Base-by-base conservation (phyloP, 2,329 filamentous ascomycete genomes). In the Pseudopyrenochaeta lycopersici region DNA sequence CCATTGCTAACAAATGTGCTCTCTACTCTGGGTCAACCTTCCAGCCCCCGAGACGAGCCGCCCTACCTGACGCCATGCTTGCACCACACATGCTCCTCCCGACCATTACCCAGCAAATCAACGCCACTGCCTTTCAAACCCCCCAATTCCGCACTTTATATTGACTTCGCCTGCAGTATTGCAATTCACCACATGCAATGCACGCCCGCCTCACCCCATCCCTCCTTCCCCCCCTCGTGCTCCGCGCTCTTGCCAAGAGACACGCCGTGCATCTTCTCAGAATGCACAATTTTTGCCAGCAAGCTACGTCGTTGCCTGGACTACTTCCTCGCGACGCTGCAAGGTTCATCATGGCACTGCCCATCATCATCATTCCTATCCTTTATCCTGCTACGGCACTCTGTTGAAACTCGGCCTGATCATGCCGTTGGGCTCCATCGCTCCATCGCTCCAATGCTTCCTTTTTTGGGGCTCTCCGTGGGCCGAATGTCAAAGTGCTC, bases 71-170 rank as follows among this genome's bases (percentile, higher is more conserved):
- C 41, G 45, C 36, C 11, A 31, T 41, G 23, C 41, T n/a, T 29
- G 31, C 29, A 30, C 49, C 35, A 18, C 21, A n/a, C n/a, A n/a
- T n/a, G 18, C 18, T 29, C 27, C 27, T 20, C 52, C 52, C 29
- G 23, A 3, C 17, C 40, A 46, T 57, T 54, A 57, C 32, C 54
- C 54, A 54, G 46, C 54, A 57, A 51, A 56, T 50, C 35, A 51
- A 27, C 29, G 45, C 30, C 33, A 21, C 31, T 42, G 5, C n/a
- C 29, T 44, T 18, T 47, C 5, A 14, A 27, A 39, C 27, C 33
- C 46, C 33, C 12, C 33, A 36, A 18, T 49, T 46, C 53, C 45
- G 42, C 54, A 21, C 23, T 31, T 21, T 43, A 59, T 56, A 54
- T 52, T 58, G 43, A 49, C 15, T 52, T 27, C 18, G 15, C 54